Percentiles rank a stretch among this genome's conserved stretches.
These are phyloP conservation scores for Kodamaea derodonti DNA, from an alignment of 1,139 yeast species.

Conservation along the genomic window DNA sequence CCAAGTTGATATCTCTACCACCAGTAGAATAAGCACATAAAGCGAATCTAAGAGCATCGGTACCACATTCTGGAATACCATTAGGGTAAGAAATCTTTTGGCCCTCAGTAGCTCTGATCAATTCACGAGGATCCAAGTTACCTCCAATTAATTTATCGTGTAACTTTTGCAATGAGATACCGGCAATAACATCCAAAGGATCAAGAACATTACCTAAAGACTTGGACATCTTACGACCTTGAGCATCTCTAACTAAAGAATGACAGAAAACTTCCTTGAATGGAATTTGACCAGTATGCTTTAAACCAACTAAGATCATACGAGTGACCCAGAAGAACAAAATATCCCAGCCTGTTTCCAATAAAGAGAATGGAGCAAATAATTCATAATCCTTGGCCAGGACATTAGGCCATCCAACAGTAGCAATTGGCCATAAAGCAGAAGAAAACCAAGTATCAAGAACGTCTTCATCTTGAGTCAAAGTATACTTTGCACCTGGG, in stretches of 20 bases:
- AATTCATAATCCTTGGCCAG: constrained; percentile 62
- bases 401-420: constrained; percentile 91
- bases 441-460: constrained; percentile 98
- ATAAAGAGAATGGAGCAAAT: constrained; percentile 87
- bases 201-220: constrained; percentile 95
- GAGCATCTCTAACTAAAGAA: constrained; percentile 97
- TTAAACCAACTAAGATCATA: constrained; percentile 89
- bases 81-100: constrained; percentile 89
- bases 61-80: constrained; percentile 99
- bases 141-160: constrained; percentile 77
- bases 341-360: constrained; percentile 99
- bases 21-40: constrained; percentile 98
- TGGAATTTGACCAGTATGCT: constrained; percentile 87
- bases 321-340: constrained; percentile 98
- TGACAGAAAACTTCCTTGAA: constrained; percentile 97
- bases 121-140: constrained; percentile 86
- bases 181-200: constrained; percentile 89
- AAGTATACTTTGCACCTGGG: constrained; percentile 63
- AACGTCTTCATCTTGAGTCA: constrained; percentile 96
- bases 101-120: constrained; percentile 83
- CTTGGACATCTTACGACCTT: constrained; percentile 98
- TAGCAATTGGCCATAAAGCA: constrained; percentile 96
- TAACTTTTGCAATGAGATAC: constrained; percentile 75
- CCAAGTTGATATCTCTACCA: constrained; percentile 96
- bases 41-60: constrained; percentile 97